Percentiles rank a stretch among this genome's conserved stretches.
Conservation (phyloP, 768 basidiomycete genomes). For the Lactarius vividus region DNA sequence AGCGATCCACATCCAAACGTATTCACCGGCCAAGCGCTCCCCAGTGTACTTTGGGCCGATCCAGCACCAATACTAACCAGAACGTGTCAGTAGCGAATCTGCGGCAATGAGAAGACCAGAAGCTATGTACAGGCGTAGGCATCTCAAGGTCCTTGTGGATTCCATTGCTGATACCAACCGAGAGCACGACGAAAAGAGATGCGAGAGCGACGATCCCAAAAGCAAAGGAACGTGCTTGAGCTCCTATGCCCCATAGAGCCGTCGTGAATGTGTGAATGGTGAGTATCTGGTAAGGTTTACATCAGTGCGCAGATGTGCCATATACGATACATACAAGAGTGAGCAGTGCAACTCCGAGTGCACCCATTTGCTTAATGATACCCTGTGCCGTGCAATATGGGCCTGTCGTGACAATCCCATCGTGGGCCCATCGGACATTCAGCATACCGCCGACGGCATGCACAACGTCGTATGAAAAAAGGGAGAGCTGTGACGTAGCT, state of each 20-base stretch:
- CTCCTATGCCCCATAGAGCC: constrained; percentile 38
- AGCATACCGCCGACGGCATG: constrained; percentile 40
- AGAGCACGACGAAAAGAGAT: constrained; percentile 33
- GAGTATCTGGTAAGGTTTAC: constrained; percentile 33
- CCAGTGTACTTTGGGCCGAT: constrained; percentile 35
- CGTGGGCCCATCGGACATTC: constrained; percentile 38
- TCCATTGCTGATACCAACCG: constrained; percentile 36
- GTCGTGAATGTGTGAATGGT: constrained; percentile 40
- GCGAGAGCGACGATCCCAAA: constrained; percentile 2
- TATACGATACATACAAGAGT: constrained; percentile 36
- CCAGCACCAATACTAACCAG: constrained; percentile 43
- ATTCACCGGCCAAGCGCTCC: constrained; percentile 42
- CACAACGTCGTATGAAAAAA: constrained; percentile 35
- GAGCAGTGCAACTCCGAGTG: constrained; percentile 41
- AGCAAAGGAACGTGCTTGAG: constrained; percentile 34
- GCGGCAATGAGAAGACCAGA: background rate
- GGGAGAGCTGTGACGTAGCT: constrained; percentile 24
- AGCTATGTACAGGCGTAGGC: constrained; percentile 36
- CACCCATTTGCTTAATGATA: constrained; percentile 41
- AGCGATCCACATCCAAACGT: constrained; percentile 46
- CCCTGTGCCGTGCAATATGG: constrained; percentile 40
- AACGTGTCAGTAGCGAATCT: background rate
- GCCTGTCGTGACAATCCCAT: constrained; percentile 35
- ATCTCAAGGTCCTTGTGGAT: constrained; percentile 30
- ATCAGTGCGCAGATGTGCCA: background rate